Base-by-base conservation (phyloP, 306 rosid species). In the Bauhinia variegata region DNA sequence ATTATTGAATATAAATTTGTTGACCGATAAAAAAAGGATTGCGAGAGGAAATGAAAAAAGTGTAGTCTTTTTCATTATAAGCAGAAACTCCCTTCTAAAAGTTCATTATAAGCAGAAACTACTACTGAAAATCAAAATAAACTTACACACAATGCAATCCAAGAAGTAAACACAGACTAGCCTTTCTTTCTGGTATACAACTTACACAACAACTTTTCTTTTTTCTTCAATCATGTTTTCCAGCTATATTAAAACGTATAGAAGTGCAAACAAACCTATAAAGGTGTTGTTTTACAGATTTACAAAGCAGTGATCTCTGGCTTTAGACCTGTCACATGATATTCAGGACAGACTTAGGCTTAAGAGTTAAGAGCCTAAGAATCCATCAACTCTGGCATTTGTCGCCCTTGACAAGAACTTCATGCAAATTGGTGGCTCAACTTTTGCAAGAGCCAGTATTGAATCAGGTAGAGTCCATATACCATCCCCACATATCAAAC, bases 401-500 rank as follows among this genome's bases (percentile, higher is more conserved):
- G 79, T 60, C 2, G 77, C 77, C 49, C 84, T 68, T 30, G 87
- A 83, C 72, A 83, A 70, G 67, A 83, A 83, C 69, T 68, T 79
- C 87, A 83, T 79, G 53, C 87, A 79, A 42, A 83, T 83, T 32
- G 87, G 84, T 17, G 87, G 82, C 84, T 79, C 75, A 64, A 83
- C 70, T 41, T 84, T 82, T 17, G 59, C 67, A 43, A 83, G 69
- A 39, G 84, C 82, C 41, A 83, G 84, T 2, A 79, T 17, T 63
- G 87, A 83, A 79, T 79, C 84, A 68, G 84, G 87, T 0, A 79
- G 15, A 19, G 84, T 75, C 87, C 82, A 83, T 51, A 83, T 79
- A 57, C 84, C 87, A 72, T 83, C 84, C 0, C 87, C 87, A 68
- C 84, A 79, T 63, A 83, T 83, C 82, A 83, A 79, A 75, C 87